Conservation (phyloP, 2,329 filamentous ascomycete genomes). For the Apiospora marii region DNA sequence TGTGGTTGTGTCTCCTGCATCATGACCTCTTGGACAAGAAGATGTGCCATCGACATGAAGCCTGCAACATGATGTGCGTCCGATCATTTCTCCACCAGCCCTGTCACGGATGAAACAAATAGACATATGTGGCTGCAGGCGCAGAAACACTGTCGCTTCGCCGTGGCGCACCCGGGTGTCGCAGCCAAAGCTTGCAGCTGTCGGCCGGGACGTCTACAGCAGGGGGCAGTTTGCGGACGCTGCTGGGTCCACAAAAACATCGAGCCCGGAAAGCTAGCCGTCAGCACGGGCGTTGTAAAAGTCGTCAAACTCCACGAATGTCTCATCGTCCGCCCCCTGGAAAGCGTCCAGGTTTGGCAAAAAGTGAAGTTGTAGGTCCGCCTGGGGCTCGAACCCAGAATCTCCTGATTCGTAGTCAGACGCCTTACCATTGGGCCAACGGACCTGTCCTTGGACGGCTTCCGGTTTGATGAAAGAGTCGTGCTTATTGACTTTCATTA, state of each 20-base stretch:
- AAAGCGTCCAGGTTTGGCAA: background rate
- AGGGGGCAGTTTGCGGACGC: background rate
- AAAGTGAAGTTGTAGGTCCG: background rate
- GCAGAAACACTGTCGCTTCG: background rate
- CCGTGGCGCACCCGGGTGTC: no score
- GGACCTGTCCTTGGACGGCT: background rate
- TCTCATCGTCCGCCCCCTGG: no score
- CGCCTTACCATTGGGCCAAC: constrained; percentile 2
- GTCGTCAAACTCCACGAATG: background rate
- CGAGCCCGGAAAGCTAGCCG: background rate
- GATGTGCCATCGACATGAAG: no score
- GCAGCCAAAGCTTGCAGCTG: background rate
- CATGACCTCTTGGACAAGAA: no score
- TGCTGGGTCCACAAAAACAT: background rate
- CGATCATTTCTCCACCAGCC: no score
- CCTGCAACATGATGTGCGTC: no score
- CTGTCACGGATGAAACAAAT: no score
- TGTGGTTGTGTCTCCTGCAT: no score
- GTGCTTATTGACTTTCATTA: background rate
- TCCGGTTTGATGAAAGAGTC: background rate
- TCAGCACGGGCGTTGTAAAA: background rate
- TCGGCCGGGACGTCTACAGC: background rate
- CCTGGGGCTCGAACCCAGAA: background rate
- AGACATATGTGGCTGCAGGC: background rate
- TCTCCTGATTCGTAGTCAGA: constrained; percentile 4